Percentiles rank a stretch among this genome's conserved stretches.
These are phyloP conservation scores for Fusarium sp. DNA, from an alignment of 2,329 filamentous ascomycete species.

Conservation along the genomic window DNA sequence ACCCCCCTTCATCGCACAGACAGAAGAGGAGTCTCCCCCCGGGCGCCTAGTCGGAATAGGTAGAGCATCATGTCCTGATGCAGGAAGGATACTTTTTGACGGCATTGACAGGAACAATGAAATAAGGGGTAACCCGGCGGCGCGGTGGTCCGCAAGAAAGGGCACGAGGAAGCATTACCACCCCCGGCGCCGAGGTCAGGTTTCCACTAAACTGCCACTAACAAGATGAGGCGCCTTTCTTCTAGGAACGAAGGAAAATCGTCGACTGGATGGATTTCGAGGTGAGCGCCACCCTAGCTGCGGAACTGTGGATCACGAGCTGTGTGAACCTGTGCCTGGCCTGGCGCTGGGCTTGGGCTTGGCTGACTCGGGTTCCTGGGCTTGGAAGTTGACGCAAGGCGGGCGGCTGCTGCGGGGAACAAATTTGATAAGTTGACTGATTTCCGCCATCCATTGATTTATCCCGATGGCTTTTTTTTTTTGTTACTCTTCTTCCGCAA, in stretches of 20 bases:
- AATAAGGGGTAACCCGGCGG: conserved; percentile 24
- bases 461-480: background rate
- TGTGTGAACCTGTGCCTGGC: conserved; percentile 13
- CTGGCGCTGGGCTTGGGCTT: conserved; percentile 1
- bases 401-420: conserved; percentile 31
- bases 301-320: conserved; percentile 14
- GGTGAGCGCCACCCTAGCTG: conserved; percentile 31
- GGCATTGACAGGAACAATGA: conserved; percentile 7
- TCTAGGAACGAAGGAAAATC: conserved; percentile 7
- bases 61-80: conserved; percentile 3
- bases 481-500: background rate
- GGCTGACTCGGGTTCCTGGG: conserved; percentile 14
- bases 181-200: conserved; percentile 9
- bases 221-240: conserved; percentile 28
- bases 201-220: conserved; percentile 34
- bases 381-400: conserved; percentile 11
- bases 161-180: background rate
- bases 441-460: background rate
- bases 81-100: background rate
- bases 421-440: conserved; percentile 5
- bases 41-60: conserved; percentile 5
- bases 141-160: background rate
- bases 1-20: conserved; percentile 18
- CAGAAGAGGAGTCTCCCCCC: background rate
- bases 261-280: conserved; percentile 12